Percentiles rank a stretch among this genome's conserved stretches.
Evolutionary conservation across 495 filamentous ascomycete species (phyloP).

Genomic region (Trichoderma gamsii): DNA sequence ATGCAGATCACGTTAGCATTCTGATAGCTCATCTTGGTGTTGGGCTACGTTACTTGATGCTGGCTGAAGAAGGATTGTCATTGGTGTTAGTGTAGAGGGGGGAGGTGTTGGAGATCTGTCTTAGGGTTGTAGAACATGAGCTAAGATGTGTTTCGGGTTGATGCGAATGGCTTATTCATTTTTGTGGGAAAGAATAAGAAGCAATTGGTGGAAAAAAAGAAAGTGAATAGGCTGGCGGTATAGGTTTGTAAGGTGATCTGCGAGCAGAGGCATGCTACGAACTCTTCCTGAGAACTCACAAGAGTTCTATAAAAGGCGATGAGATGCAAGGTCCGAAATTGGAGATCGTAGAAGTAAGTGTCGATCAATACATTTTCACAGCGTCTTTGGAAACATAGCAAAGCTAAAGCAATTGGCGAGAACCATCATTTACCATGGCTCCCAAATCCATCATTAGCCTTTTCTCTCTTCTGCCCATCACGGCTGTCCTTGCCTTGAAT

Average conservation of each 20-base stretch:
- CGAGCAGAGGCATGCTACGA: not conserved
- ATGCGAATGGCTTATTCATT: not conserved
- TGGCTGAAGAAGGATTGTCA: not conserved
- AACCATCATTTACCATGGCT: not conserved
- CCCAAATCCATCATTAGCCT: conserved; percentile 4
- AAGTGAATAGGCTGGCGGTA: not conserved
- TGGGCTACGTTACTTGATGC: not conserved
- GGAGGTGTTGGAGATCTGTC: not conserved
- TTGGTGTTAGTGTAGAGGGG: not conserved
- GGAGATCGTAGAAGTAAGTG: too few species aligned
- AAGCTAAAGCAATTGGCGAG: not conserved
- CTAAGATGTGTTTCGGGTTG: not conserved
- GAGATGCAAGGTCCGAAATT: too few species aligned
- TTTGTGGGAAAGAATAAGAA: not conserved
- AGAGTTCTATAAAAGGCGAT: too few species aligned
- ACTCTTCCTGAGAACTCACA: too few species aligned
- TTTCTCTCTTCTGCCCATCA: not conserved
- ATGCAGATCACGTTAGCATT: not conserved
- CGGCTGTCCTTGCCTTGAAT: conserved; percentile 16
- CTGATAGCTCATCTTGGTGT: not conserved
- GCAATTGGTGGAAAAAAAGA: conserved; percentile 2
- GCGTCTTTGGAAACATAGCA: too few species aligned
- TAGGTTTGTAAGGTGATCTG: not conserved
- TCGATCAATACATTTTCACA: too few species aligned
- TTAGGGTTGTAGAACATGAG: not conserved